These are phyloP conservation scores for Penicillium paxilli DNA, from an alignment of 495 filamentous ascomycete genomes.

Conservation along the genomic window DNA sequence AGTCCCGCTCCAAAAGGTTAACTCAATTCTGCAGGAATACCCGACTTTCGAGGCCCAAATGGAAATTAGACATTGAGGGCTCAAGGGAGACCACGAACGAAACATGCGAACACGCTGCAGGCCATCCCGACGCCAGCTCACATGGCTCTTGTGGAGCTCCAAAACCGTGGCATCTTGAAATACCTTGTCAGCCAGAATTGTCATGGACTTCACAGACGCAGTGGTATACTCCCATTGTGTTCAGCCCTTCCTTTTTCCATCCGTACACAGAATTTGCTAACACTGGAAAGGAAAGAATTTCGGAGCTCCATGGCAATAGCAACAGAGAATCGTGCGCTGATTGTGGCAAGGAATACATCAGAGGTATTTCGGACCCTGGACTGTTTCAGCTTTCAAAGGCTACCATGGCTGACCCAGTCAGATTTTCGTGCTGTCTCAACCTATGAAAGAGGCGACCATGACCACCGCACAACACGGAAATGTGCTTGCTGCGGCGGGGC, in stretches of 20 bases:
- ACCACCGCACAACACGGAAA: conserved; percentile 5
- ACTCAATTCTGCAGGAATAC: background rate
- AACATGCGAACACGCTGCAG: background rate
- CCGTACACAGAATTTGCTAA: background rate
- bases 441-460: conserved; percentile 1
- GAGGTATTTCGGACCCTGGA: no score
- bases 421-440: background rate
- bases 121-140: background rate
- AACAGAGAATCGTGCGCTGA: background rate
- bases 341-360: background rate
- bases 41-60: background rate
- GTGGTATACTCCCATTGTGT: background rate
- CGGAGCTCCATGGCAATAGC: background rate
- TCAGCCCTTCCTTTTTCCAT: background rate
- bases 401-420: background rate
- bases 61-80: background rate
- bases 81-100: background rate
- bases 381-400: no score
- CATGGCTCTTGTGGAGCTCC: background rate
- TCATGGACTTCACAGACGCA: background rate
- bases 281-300: background rate
- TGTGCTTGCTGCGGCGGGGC: background rate
- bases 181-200: background rate
- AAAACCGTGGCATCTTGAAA: background rate
- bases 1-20: background rate